Base-by-base conservation (phyloP, 2,329 filamentous ascomycete species). In the Ascochyta fabae region DNA sequence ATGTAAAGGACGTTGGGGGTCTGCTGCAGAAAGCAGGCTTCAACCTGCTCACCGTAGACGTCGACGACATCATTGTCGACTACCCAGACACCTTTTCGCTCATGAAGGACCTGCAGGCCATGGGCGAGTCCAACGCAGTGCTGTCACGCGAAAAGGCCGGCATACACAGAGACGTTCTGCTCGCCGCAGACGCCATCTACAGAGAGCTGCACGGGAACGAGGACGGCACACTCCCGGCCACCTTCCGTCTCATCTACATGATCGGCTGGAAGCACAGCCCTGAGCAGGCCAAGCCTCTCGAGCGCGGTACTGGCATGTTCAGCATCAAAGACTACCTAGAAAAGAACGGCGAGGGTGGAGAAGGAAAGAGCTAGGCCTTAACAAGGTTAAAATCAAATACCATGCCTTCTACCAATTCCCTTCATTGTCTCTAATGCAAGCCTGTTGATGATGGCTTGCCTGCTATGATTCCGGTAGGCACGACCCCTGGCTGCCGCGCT, bases 211-310 rank as follows among this genome's bases (percentile, higher is more conserved):
- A 99, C 75, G 93, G 91, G 16, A 92, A 96, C 45, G 67, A 77
- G 41, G 77, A 80, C 68, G 89, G 85, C 19, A 85, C 80, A 3
- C 64, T 82, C 2, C 95, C 95, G 0, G 95, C 95, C 1, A 99
- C 95, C 0, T 99, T 97, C 72, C 85, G 95, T 65, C 84, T 96
- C 66, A 97, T 99, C 59, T 96, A 95, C 76, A 97, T 98, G 93
- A 99, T 99, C 76, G 95, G 95, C 0, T 99, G 95, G 95, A 96
- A 94, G 73, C 90, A 93, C 64, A 88, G 90, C 2, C 83, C 84
- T 27, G 85, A 88, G 48, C 93, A 98, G 77, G 82, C 88, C 2
- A 82, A 94, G 76, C 93, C 95, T 5, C 78, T 98, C 54, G 78
- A 88, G 62, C 85, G 95, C 64, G 95, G 95, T 0, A 96, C 89